Conservation (phyloP, 768 basidiomycete genomes). For the Kwoniella pini region DNA sequence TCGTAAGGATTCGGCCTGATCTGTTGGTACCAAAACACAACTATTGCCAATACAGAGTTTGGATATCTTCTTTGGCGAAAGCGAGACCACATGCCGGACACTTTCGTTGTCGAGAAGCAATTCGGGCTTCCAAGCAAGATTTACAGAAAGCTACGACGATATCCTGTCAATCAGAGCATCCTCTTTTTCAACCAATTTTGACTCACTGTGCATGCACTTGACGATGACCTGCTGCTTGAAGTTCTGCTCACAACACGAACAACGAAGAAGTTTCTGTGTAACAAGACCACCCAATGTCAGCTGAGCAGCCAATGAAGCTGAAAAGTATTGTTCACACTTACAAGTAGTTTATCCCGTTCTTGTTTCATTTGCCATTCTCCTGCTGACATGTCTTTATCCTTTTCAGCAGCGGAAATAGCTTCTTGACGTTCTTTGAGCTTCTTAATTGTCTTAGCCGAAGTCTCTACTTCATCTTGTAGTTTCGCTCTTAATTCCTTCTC, state of each 20-base stretch:
- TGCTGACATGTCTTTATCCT: slow-evolving; percentile 17
- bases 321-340: slow-evolving; percentile 25
- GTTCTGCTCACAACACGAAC: slow-evolving; percentile 77
- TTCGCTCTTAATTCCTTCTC: slow-evolving; percentile 40
- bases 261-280: slow-evolving; percentile 74
- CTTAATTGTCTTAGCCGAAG: slow-evolving; percentile 36
- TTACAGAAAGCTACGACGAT: slow-evolving; percentile 75
- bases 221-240: slow-evolving; percentile 78
- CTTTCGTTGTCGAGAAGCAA: slow-evolving; percentile 86
- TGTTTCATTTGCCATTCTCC: slow-evolving; percentile 39
- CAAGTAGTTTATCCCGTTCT: slow-evolving; percentile 47
- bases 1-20: too few species aligned
- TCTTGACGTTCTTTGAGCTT: slow-evolving; percentile 51
- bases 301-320: neutral
- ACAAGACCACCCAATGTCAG: neutral
- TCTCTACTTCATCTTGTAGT: slow-evolving; percentile 52
- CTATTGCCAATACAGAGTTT: slow-evolving; percentile 64
- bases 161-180: too few species aligned
- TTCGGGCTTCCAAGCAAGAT: slow-evolving; percentile 75
- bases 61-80: slow-evolving; percentile 84
- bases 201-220: slow-evolving; percentile 90
- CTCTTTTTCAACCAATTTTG: neutral
- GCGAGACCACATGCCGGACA: slow-evolving; percentile 82
- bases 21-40: too few species aligned
- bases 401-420: slow-evolving; percentile 23